A percentile compares a stretch with the other conserved stretches of the same genome.
phyloP scores from a whole-genome alignment of 805 yeast genomes.

The Saccharomyces paradoxus region DNA sequence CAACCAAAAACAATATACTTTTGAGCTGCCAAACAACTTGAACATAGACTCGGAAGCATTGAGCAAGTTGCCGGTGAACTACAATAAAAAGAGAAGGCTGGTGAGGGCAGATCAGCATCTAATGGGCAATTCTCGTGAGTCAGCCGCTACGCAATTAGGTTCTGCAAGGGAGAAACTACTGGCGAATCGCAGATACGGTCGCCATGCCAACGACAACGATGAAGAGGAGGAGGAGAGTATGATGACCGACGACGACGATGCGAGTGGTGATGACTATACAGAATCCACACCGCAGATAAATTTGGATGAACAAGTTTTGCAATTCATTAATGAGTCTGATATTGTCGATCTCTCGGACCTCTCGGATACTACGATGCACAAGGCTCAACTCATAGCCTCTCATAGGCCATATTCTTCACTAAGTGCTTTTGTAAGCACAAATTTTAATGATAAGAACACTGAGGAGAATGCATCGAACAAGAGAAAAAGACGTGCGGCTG shows the following conservation, averaged over 20 bases:
- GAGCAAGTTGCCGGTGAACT: constrained; percentile 1
- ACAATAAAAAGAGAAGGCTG: constrained; percentile 32
- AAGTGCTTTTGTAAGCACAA: constrained; percentile 49
- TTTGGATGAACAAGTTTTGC: constrained; percentile 60
- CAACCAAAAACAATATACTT: constrained; percentile 11
- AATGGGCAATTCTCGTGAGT: constrained; percentile 6
- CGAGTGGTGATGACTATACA: constrained; percentile 27
- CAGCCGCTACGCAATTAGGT: constrained; percentile 23
- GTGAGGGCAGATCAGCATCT: constrained; percentile 33
- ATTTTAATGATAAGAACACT: constrained; percentile 33
- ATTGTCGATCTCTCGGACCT: constrained; percentile 72
- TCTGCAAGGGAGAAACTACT: constrained; percentile 24
- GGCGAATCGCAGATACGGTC: constrained; percentile 15
- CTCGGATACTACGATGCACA: constrained; percentile 56
- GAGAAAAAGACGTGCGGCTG: constrained; percentile 34
- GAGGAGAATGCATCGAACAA: constrained; percentile 21
- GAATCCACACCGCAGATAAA: constrained; percentile 25
- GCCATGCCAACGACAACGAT: constrained; percentile 4
- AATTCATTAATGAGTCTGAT: constrained; percentile 73
- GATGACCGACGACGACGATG: constrained; percentile 30
- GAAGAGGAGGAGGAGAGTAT: constrained; percentile 21
- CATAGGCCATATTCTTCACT: constrained; percentile 64
- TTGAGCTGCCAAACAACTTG: constrained; percentile 1
- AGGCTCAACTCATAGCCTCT: constrained; percentile 56
- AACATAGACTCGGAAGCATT: not conserved